Base-by-base conservation (phyloP, 1,139 yeast species). In the Williopsis jadinii region DNA sequence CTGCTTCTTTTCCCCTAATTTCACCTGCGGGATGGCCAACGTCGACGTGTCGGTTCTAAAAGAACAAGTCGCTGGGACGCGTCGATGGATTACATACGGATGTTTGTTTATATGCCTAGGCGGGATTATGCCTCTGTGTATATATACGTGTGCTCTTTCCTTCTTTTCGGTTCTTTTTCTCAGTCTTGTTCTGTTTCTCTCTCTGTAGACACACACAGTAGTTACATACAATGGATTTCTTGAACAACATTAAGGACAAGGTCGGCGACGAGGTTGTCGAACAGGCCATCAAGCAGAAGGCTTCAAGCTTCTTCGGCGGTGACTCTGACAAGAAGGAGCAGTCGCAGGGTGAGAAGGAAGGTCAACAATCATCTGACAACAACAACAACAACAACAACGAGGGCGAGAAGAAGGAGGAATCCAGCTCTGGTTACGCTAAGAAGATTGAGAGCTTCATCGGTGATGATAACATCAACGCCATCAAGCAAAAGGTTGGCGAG, bases 401-500 rank as follows among this genome's bases (percentile, higher is more conserved):
- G 6, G 35, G 19, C 28, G 35, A 39, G 29, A 30, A 39, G 30
- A 24, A 27, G 33, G 32, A 41, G 30, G 28, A 30, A 30, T 34
- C 43, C 29, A 19, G 35, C 34, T 30, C 38, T 39, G 39, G 47
- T 43, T 48, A 49, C 44, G 51, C 48, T 34, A 43, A 45, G 43
- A 48, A 51, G 45, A 37, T 50, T 26, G 54, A 51, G 42, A 40
- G 47, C 27, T 48, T 39, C 47, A 37, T 48, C 27, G 52, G 54
- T 39, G 43, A 46, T 15, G 53, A 48, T 8, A 47, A 38, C 30
- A 30, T 51, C 38, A 38, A 42, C 31, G 41, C 47, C 35, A 40
- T 51, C 44, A 49, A 49, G 43, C 13, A 13, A 39, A 51, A 49
- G 45, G 53, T 51, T 38, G 54, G 54, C 37, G 48, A 44, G 34